Conservation (phyloP, 768 basidiomycete species). For the Neoboletus brunneissimus region DNA sequence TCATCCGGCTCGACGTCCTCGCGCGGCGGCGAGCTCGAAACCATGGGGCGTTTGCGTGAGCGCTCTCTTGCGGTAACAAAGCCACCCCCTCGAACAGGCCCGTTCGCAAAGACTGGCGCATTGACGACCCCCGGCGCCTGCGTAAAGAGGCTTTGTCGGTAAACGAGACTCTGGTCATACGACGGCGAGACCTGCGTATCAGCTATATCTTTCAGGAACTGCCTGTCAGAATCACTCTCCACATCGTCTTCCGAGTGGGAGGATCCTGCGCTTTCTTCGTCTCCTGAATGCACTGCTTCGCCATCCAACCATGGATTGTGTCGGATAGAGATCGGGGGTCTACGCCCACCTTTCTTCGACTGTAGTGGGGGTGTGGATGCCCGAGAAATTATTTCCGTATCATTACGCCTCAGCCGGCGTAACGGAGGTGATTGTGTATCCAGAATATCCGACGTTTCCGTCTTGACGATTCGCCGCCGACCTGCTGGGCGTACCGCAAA, state of each 20-base stretch:
- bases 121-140: slow-evolving; percentile 45
- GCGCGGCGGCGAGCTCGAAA: slow-evolving; percentile 62
- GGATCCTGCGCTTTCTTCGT: slow-evolving; percentile 65
- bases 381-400: slow-evolving; percentile 25
- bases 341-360: slow-evolving; percentile 22
- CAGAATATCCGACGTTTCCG: slow-evolving; percentile 19
- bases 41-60: slow-evolving; percentile 27
- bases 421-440: slow-evolving; percentile 30
- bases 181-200: slow-evolving; percentile 67
- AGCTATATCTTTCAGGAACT: slow-evolving; percentile 61
- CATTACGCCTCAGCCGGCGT: slow-evolving; percentile 26
- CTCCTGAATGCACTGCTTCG: slow-evolving; percentile 77
- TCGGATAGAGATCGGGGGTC: slow-evolving; percentile 34
- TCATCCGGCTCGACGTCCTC: slow-evolving; percentile 54
- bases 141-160: slow-evolving; percentile 70
- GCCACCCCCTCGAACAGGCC: slow-evolving; percentile 45
- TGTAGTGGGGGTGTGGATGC: slow-evolving; percentile 21
- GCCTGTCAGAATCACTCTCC: slow-evolving; percentile 65
- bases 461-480: slow-evolving; percentile 18
- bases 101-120: slow-evolving; percentile 53
- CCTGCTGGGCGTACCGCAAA: slow-evolving; percentile 46
- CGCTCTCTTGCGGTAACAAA: slow-evolving; percentile 37
- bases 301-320: slow-evolving; percentile 55
- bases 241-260: slow-evolving; percentile 50
- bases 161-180: slow-evolving; percentile 70